Base-by-base conservation (phyloP, 805 yeast species). In the Saturnispora serradocipensis region DNA sequence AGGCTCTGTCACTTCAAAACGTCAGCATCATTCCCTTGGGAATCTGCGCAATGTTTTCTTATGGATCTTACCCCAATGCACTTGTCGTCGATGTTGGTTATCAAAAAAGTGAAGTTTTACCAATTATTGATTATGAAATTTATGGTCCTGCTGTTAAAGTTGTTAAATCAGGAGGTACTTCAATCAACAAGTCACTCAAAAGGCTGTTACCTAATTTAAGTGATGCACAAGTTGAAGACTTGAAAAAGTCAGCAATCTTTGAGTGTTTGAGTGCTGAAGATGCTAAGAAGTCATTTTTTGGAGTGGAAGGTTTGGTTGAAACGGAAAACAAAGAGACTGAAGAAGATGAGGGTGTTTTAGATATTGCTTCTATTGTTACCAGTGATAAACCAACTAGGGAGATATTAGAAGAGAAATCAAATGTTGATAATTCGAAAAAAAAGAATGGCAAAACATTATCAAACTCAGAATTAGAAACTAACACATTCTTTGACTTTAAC, bases 331-430 rank as follows among this genome's bases (percentile, higher is more conserved):
- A 53, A 25, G 30, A 20, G 25, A 15, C 22, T 13, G 54, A 54
- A n/a, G 59, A 61, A 27, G 74, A 72, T 5, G 91, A 85, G 30
- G 95, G 88, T 49, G 80, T 82, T 3, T 74, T 88, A 38, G 96
- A 91, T 65, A 89, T 91, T 46, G 96, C 97, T 2, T 88, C 89
- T 40, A 81, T 90, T 58, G 93, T 90, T 11, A 79, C 93, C 1
- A 82, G 87, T 55, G 88, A 82, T 13, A 78, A 83, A 55, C 60
- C 69, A 22, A 80, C 89, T 2, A 73, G 86, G 48, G 89, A 60
- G 46, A 59, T 68, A 7, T 54, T 68, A 46, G 67, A 58, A 20
- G 61, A 59, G 35, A 64, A 59, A 39, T 58, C 54, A 15, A 56
- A 58, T 28, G 54, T 40, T 5, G 55, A 38, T 38, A 38, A 15